phyloP scores from a whole-genome alignment of 164 flowering plant genomes.

The Liquidambar formosana region DNA sequence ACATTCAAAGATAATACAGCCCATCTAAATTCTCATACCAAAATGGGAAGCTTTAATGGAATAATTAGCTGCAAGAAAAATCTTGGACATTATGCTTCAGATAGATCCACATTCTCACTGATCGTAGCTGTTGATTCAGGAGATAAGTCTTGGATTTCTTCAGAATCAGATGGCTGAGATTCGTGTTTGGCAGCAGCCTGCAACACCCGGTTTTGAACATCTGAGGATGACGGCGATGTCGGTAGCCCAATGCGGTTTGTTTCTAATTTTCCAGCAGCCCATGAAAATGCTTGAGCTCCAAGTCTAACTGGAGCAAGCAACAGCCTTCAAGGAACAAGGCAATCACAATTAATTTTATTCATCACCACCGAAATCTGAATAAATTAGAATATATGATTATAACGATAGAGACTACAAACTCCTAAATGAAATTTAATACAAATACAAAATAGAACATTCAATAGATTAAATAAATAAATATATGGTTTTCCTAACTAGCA shows the following conservation, averaged over 20 bases:
- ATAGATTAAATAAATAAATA: no score
- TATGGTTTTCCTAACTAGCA: no score
- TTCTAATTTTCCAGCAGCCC: constrained; percentile 79
- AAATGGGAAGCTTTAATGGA: constrained; percentile 16
- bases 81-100: constrained; percentile 46
- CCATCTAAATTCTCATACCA: background rate
- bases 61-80: background rate
- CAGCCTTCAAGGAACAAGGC: constrained; percentile 32
- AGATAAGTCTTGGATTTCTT: constrained; percentile 45
- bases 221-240: constrained; percentile 78
- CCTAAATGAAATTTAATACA: background rate
- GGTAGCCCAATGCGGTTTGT: constrained; percentile 67
- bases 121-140: constrained; percentile 32
- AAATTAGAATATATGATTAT: no score
- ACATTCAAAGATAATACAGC: background rate
- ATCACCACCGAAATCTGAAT: background rate
- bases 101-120: constrained; percentile 51
- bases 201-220: constrained; percentile 78
- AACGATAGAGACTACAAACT: no score
- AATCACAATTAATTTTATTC: background rate
- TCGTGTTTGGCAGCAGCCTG: constrained; percentile 97
- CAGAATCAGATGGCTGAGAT: constrained; percentile 75
- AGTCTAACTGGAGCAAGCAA: constrained; percentile 66
- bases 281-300: constrained; percentile 78
- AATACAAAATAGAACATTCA: background rate